Evolutionary conservation across 192 early-diverging fungal species (phyloP).

Genomic region (Podochytrium sp.): DNA sequence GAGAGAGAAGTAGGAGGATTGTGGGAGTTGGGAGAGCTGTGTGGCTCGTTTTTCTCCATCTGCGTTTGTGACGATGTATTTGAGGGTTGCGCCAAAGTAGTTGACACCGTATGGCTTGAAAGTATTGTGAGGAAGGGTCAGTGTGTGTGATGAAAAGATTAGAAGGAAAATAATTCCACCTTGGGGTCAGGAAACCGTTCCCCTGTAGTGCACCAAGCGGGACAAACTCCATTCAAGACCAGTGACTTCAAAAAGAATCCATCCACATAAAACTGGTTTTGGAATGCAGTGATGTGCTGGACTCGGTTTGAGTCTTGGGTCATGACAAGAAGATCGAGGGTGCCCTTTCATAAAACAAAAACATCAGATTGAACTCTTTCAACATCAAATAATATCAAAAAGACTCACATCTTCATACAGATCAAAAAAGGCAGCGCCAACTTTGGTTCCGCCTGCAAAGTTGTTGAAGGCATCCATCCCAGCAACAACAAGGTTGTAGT

Average conservation of each 20-base stretch:
- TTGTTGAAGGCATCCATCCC: slow-evolving; percentile 67
- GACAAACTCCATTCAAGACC: slow-evolving; percentile 70
- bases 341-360: slow-evolving; percentile 74
- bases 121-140: background rate
- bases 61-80: slow-evolving; percentile 84
- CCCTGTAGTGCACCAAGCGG: slow-evolving; percentile 53
- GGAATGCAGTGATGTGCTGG: slow-evolving; percentile 58
- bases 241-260: slow-evolving; percentile 91
- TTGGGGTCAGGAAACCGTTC: slow-evolving; percentile 46
- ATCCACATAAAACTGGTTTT: slow-evolving; percentile 92
- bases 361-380: background rate
- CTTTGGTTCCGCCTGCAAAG: slow-evolving; percentile 48
- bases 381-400: background rate
- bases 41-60: slow-evolving; percentile 76
- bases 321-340: slow-evolving; percentile 78
- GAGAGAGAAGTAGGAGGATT: slow-evolving; percentile 76
- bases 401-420: slow-evolving; percentile 84
- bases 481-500: slow-evolving; percentile 63
- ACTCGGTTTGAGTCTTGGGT: slow-evolving; percentile 36
- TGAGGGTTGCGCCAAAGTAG: slow-evolving; percentile 82
- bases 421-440: slow-evolving; percentile 81
- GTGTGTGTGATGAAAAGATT: background rate
- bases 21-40: slow-evolving; percentile 79
- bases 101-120: slow-evolving; percentile 80
- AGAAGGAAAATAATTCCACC: slow-evolving; percentile 17